Conservation (phyloP, 2,329 filamentous ascomycete genomes). For the Neopestalotiopsis sp. region DNA sequence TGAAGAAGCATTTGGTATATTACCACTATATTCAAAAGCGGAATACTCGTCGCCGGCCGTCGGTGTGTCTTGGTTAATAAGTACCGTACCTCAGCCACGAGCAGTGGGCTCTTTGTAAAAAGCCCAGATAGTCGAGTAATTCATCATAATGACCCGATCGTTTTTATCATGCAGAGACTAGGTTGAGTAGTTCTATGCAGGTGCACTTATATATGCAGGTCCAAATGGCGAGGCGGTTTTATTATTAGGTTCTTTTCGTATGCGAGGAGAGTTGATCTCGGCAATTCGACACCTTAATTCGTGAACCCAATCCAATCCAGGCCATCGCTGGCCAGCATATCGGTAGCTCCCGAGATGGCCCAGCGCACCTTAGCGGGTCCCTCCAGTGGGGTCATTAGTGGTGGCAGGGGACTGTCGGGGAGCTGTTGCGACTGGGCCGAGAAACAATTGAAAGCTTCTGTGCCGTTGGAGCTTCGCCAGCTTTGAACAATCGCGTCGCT, state of each 20-base stretch:
- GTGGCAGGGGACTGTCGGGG: background rate
- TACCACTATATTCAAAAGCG: background rate
- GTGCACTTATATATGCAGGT: background rate
- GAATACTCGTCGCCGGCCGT: background rate
- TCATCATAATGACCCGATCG: background rate
- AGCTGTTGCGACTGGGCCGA: background rate
- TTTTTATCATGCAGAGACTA: background rate
- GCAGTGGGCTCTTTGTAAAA: background rate
- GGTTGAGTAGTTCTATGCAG: background rate
- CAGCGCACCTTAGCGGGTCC: conserved; percentile 6
- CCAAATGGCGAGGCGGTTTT: background rate
- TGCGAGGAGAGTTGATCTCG: background rate
- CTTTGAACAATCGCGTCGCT: background rate
- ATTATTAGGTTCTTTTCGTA: background rate
- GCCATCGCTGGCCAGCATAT: background rate
- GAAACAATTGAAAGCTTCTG: background rate
- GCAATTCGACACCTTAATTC: background rate
- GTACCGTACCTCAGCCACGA: background rate
- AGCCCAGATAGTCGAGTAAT: background rate
- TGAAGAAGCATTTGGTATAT: background rate
- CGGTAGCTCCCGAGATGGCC: background rate
- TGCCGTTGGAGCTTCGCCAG: background rate
- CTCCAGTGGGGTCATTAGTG: background rate
- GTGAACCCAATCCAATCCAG: background rate
- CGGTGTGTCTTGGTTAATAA: background rate